These are phyloP conservation scores for Backusella luteola DNA, from an alignment of 192 early-diverging fungal genomes.

Conservation along the genomic window DNA sequence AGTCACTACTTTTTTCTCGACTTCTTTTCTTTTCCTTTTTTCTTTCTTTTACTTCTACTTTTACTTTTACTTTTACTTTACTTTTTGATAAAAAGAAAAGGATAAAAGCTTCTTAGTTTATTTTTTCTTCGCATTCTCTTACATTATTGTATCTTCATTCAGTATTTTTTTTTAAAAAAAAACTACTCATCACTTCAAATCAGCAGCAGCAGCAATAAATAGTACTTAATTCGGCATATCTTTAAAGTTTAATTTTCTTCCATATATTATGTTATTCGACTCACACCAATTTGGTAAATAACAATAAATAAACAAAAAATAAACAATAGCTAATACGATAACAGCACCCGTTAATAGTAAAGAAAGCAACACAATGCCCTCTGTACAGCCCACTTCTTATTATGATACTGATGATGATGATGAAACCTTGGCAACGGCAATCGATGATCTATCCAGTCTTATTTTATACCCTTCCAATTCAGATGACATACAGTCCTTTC, in stretches of 20 bases:
- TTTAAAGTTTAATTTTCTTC: slow-evolving; percentile 4
- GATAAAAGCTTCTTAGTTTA: background rate
- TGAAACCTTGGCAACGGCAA: slow-evolving; percentile 8
- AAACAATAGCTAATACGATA: background rate
- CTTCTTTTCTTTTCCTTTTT: background rate
- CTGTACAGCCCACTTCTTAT: background rate
- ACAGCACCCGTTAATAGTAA: background rate
- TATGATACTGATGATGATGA: slow-evolving; percentile 13
- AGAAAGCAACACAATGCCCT: background rate
- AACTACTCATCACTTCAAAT: background rate
- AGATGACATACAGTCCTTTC: slow-evolving; percentile 6
- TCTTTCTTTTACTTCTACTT: background rate
- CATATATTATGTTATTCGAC: slow-evolving; percentile 1
- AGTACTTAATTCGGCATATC: background rate
- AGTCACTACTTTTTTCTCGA: background rate
- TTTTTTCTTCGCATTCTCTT: too few species aligned
- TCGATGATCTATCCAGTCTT: slow-evolving; percentile 11
- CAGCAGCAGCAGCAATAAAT: background rate
- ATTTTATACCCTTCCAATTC: slow-evolving; percentile 1
- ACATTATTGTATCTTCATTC: background rate
- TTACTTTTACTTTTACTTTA: background rate
- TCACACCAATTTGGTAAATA: background rate
- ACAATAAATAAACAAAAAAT: background rate
- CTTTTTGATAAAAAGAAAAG: too few species aligned
- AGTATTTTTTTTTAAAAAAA: background rate